These are phyloP conservation scores for Chalara sp. DNA, from an alignment of 2,329 filamentous ascomycete species.

Conservation along the genomic window DNA sequence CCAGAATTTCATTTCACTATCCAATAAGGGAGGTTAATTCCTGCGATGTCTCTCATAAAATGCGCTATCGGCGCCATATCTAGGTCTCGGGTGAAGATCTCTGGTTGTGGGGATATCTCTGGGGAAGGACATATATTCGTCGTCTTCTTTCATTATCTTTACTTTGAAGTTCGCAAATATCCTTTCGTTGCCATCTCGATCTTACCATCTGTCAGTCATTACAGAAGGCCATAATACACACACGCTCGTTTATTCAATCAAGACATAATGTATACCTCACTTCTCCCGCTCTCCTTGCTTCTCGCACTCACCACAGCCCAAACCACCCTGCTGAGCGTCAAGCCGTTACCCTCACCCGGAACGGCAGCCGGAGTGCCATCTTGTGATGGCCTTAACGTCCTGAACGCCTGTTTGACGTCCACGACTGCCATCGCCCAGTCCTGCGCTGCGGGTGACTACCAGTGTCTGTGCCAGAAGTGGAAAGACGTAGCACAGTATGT, in stretches of 20 bases:
- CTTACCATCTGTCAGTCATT: not conserved
- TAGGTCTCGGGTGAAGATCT: no score
- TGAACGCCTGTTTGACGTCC: conserved; percentile 31
- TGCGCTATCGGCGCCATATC: no score
- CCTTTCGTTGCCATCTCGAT: not conserved
- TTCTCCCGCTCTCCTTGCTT: conserved; percentile 20
- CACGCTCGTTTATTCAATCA: not conserved
- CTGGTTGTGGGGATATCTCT: no score
- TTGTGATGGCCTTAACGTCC: conserved; percentile 31
- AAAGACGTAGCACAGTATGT: conserved; percentile 40
- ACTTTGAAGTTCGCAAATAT: not conserved
- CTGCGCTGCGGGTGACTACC: not conserved
- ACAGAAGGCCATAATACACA: not conserved
- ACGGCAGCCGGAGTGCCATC: not conserved
- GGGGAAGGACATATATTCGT: not conserved
- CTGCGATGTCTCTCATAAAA: no score
- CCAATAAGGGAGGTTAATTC: no score
- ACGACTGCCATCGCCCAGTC: conserved; percentile 28
- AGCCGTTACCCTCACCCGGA: no score
- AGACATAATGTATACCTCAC: conserved; percentile 15
- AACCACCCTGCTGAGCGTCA: conserved; percentile 9
- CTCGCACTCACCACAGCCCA: conserved; percentile 22
- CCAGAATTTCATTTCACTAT: no score
- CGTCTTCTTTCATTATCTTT: not conserved
- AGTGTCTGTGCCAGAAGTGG: conserved; percentile 32